Conservation (phyloP, 306 rosid species). For the Malus orientalis region DNA sequence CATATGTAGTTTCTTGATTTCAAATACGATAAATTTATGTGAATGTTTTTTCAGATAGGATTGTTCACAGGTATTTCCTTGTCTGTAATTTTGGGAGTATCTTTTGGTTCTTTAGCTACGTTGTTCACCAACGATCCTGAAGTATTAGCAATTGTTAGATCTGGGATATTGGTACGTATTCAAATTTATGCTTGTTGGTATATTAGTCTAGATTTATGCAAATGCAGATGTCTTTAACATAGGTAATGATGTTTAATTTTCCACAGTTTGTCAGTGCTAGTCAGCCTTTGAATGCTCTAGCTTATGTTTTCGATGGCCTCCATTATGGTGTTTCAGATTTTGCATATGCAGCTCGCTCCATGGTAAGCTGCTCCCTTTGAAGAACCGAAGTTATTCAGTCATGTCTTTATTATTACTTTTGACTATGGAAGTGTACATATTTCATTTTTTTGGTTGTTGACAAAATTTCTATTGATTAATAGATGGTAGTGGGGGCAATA, state of each 20-base stretch:
- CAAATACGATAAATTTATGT: slow-evolving; percentile 2
- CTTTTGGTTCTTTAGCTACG: slow-evolving; percentile 72
- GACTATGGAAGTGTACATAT: slow-evolving; percentile 2
- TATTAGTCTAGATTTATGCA: not conserved
- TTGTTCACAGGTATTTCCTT: slow-evolving; percentile 58
- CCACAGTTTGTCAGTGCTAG: slow-evolving; percentile 80
- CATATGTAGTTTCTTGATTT: slow-evolving; percentile 12
- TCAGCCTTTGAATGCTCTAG: slow-evolving; percentile 85
- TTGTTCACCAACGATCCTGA: slow-evolving; percentile 79
- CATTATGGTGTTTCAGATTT: slow-evolving; percentile 93
- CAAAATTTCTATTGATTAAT: slow-evolving; percentile 3
- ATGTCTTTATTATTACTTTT: not conserved
- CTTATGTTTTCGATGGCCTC: slow-evolving; percentile 87
- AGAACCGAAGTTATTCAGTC: not conserved
- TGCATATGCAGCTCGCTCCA: slow-evolving; percentile 77
- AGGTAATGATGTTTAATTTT: slow-evolving; percentile 15
- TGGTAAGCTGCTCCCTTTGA: slow-evolving; percentile 51
- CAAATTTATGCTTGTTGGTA: slow-evolving; percentile 5
- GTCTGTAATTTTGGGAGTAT: slow-evolving; percentile 60
- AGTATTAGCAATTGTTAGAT: slow-evolving; percentile 63
- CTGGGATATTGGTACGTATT: slow-evolving; percentile 66
- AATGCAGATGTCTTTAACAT: not conserved
- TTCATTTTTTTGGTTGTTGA: not conserved
- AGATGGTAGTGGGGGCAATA: slow-evolving; percentile 70
- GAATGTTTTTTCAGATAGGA: slow-evolving; percentile 58